phyloP scores from a whole-genome alignment of 2,329 filamentous ascomycete genomes.

The Ophiosphaerella narmari region DNA sequence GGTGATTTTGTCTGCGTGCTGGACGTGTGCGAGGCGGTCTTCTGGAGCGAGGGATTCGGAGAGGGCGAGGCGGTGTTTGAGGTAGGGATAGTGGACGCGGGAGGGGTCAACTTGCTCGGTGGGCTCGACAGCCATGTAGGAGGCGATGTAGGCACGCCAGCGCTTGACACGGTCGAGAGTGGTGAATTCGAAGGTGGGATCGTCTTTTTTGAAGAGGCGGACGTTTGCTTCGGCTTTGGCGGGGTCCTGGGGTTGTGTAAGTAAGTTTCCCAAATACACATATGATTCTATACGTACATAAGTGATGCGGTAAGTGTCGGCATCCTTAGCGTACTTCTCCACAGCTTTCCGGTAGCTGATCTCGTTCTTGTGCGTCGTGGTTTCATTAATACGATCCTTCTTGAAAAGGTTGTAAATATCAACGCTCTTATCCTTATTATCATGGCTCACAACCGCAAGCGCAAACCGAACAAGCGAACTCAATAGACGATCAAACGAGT shows the following conservation, averaged over 20 bases:
- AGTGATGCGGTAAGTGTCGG: conserved; percentile 85
- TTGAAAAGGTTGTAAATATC: conserved; percentile 90
- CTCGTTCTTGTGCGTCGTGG: conserved; percentile 88
- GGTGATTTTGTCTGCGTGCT: conserved; percentile 49
- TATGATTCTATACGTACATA: conserved; percentile 69
- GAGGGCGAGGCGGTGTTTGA: conserved; percentile 48
- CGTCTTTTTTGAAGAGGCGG: conserved; percentile 85
- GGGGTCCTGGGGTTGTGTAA: conserved; percentile 48
- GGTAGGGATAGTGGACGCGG: conserved; percentile 46
- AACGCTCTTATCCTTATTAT: conserved; percentile 89
- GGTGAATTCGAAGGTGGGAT: conserved; percentile 75
- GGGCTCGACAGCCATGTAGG: conserved; percentile 84
- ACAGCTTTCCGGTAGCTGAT: conserved; percentile 89
- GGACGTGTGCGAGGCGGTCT: conserved; percentile 35
- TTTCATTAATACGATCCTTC: conserved; percentile 76
- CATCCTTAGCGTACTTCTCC: conserved; percentile 90
- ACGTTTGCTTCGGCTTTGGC: conserved; percentile 75
- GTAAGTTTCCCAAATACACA: conserved; percentile 4
- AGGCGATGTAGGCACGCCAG: conserved; percentile 96
- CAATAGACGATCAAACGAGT: conserved; percentile 88
- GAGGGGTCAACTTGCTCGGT: conserved; percentile 59
- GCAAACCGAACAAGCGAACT: conserved; percentile 80
- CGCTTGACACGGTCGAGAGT: conserved; percentile 66
- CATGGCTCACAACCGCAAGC: conserved; percentile 79
- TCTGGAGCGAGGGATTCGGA: conserved; percentile 40